Base-by-base conservation (phyloP, 345 rosid genomes). In the Ceriops tagal region DNA sequence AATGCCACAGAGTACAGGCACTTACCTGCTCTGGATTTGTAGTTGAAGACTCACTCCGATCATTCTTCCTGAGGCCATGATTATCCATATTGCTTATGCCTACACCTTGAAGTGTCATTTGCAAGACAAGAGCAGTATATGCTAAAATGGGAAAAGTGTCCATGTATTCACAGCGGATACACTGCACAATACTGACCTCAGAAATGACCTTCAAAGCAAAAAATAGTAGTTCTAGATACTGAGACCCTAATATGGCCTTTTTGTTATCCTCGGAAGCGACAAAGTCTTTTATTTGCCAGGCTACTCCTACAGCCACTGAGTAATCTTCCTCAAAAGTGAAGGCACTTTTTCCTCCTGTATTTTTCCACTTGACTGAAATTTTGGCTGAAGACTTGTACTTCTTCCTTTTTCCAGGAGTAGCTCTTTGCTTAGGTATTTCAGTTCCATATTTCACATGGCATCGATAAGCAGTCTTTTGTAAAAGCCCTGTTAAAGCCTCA, bases 261-360 rank as follows among this genome's bases (percentile, higher is more conserved):
- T 80, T 78, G 51, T 78, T 56, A 53, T 85, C 86, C 78, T 86
- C 91, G 1, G 55, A 74, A 58, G 31, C 65, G 70, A 95, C 88
- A 58, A 95, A 68, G 65, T 88, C 93, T 79, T 86, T 90, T 79
- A 95, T 78, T 67, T 95, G 97, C 96, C 97, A 95, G 39, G 97
- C 86, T 81, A 89, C 78, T 72, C 96, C 99, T 58, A 85, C 83
- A 76, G 93, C 82, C 74, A 80, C 74, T 60, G 61, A 76, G 77
- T 88, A 95, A 80, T 87, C 96, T 53, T 86, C 84, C 76, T 85
- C 79, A 61, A 92, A 85, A 82, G 73, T 83, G 39, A 83, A 71
- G 30, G 83, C 75, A 67, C 53, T 81, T 81, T 80, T 87, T 53
- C 83, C 80, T 26, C 84, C 73, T 47, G 68, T 77, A 74, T 83